Evolutionary conservation across 225 moss, liverwort and hornwort genomes (phyloP).

Genomic region (Sphagnum contortum): DNA sequence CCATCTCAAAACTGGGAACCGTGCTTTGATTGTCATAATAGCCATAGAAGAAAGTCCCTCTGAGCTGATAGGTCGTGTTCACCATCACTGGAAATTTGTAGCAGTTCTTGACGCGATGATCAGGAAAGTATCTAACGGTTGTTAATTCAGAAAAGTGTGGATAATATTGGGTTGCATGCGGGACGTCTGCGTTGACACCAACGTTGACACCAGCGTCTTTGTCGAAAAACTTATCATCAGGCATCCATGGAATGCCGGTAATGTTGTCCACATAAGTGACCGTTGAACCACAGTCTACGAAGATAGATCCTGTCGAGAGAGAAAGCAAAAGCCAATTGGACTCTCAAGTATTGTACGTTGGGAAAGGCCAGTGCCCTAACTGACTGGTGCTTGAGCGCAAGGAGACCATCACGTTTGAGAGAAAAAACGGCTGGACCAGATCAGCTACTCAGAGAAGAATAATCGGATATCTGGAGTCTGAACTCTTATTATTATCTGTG

Average conservation of each 20-base stretch:
- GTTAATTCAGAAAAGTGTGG: neutral
- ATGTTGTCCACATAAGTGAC: neutral
- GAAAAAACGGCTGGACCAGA: too few species aligned
- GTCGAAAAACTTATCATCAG: neutral
- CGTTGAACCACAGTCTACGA: conserved; percentile 12
- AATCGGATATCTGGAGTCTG: too few species aligned
- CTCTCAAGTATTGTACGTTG: too few species aligned
- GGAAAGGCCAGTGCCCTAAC: too few species aligned
- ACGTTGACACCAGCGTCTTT: neutral
- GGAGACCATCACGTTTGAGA: too few species aligned
- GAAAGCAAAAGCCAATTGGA: too few species aligned
- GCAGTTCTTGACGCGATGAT: conserved; percentile 7
- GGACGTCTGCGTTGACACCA: conserved; percentile 2
- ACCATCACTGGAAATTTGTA: conserved; percentile 7
- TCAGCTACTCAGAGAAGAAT: too few species aligned
- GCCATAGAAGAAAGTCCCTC: conserved; percentile 7
- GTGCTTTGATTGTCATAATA: neutral
- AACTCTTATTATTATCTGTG: too few species aligned
- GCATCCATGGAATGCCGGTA: conserved; percentile 9
- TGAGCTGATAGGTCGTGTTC: conserved; percentile 6
- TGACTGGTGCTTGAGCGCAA: too few species aligned
- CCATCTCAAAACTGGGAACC: conserved; percentile 4
- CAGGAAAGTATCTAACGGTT: conserved; percentile 9
- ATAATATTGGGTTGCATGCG: neutral
- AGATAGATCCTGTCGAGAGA: conserved; percentile 5